These are phyloP conservation scores for Trypanosoma grayi DNA, from an alignment of 208 protist genomes.

Conservation along the genomic window DNA sequence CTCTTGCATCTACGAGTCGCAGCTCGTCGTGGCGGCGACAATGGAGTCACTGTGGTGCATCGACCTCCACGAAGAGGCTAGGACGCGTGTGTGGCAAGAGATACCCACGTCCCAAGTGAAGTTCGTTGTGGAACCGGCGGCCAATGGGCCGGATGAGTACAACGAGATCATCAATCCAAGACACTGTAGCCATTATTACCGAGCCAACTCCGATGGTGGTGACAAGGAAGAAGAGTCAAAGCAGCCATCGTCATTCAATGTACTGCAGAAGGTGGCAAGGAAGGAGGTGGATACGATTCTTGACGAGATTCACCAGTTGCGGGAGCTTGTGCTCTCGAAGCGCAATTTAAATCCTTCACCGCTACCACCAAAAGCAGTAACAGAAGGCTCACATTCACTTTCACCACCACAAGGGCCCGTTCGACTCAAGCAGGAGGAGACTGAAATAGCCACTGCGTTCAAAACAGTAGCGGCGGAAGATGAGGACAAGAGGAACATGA, in stretches of 20 bases:
- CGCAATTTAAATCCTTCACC: background rate
- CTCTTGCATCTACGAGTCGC: constrained; percentile 15
- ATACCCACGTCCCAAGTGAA: constrained; percentile 3
- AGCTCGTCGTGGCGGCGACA: constrained; percentile 13
- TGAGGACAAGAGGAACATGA: background rate
- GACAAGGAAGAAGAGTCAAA: background rate
- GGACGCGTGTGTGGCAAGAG: background rate
- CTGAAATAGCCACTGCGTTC: no score
- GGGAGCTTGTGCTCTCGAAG: background rate
- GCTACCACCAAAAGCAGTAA: background rate
- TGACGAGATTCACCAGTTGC: constrained; percentile 13
- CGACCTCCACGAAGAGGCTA: constrained; percentile 4
- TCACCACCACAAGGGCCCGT: no score
- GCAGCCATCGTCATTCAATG: background rate
- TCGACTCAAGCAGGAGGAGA: no score
- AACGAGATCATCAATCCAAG: constrained; percentile 9
- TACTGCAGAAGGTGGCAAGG: background rate
- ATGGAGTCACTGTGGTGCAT: constrained; percentile 11
- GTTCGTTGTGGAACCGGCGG: background rate
- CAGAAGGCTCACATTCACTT: no score
- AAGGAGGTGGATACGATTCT: background rate
- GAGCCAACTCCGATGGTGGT: background rate
- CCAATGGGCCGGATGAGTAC: background rate
- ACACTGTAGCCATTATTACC: background rate
- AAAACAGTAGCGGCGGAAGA: background rate